These are phyloP conservation scores for Pythium monospermum DNA, from an alignment of 352 stramenopile genomes.

Conservation along the genomic window DNA sequence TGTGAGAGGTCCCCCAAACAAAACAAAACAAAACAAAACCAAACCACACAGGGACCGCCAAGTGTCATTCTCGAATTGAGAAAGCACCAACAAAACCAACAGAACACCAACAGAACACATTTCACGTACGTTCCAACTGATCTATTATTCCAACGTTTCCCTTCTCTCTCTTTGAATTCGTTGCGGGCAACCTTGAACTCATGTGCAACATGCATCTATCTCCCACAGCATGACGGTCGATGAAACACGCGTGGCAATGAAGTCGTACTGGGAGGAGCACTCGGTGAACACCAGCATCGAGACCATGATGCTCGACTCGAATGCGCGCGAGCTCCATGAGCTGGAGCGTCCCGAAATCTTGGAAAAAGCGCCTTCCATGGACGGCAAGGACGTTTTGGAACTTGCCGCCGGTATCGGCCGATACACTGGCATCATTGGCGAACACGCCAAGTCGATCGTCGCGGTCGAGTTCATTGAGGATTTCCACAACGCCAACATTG, in stretches of 20 bases:
- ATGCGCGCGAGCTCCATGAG: constrained; percentile 67
- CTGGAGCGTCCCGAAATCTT: constrained; percentile 77
- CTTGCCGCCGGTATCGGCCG: constrained; percentile 19
- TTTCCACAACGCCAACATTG: constrained; percentile 24
- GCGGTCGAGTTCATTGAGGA: constrained; percentile 24
- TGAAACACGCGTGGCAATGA: constrained; percentile 65
- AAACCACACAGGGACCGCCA: no score
- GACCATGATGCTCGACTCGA: constrained; percentile 85
- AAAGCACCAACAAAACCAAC: constrained; percentile 7
- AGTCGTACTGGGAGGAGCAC: constrained; percentile 78
- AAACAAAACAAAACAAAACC: no score
- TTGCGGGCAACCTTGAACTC: no score
- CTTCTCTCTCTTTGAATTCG: no score
- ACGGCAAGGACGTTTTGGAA: constrained; percentile 33
- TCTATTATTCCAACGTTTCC: no score
- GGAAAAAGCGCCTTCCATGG: constrained; percentile 51
- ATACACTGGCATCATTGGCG: constrained; percentile 13
- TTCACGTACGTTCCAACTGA: no score
- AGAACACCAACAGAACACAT: constrained; percentile 12
- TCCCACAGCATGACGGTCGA: constrained; percentile 49
- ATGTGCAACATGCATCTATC: no score
- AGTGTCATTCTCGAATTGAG: constrained; percentile 9
- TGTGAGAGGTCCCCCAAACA: no score
- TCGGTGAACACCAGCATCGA: constrained; percentile 61
- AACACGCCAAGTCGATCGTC: constrained; percentile 18